These are phyloP conservation scores for Quercus variabilis DNA, from an alignment of 306 rosid genomes.

Conservation along the genomic window DNA sequence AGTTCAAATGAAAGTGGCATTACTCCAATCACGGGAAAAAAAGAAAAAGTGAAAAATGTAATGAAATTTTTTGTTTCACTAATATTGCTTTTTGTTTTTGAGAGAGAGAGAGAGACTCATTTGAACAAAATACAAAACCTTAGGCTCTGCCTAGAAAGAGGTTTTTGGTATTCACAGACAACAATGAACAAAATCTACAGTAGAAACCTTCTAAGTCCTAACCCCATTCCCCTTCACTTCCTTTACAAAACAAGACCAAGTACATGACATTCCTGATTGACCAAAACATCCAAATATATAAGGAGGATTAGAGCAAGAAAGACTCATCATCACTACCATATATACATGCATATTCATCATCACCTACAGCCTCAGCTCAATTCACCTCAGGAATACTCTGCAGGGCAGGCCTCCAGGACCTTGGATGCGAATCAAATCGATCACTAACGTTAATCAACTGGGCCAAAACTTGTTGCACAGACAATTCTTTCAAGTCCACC, in stretches of 20 bases:
- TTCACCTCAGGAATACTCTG: conserved; percentile 73
- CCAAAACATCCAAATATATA: neutral
- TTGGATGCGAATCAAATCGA: conserved; percentile 35
- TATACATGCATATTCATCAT: neutral
- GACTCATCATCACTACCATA: neutral
- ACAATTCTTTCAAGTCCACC: conserved; percentile 45
- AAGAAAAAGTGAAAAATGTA: too few species aligned
- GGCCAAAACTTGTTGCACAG: conserved; percentile 51
- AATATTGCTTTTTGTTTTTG: too few species aligned
- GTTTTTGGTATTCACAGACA: neutral
- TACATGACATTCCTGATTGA: neutral
- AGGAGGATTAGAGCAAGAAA: neutral
- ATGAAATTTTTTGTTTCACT: too few species aligned
- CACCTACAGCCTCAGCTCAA: neutral
- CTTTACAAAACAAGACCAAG: neutral
- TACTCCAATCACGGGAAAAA: too few species aligned
- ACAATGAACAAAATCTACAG: neutral
- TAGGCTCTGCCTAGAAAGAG: neutral
- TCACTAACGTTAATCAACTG: conserved; percentile 39
- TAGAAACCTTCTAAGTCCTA: neutral
- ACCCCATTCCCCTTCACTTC: neutral
- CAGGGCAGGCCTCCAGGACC: conserved; percentile 68
- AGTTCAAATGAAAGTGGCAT: too few species aligned
- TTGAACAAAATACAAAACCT: neutral
- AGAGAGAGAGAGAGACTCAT: conserved; percentile 16